Base-by-base conservation (phyloP, 2,329 filamentous ascomycete species). In the Venturia effusa region DNA sequence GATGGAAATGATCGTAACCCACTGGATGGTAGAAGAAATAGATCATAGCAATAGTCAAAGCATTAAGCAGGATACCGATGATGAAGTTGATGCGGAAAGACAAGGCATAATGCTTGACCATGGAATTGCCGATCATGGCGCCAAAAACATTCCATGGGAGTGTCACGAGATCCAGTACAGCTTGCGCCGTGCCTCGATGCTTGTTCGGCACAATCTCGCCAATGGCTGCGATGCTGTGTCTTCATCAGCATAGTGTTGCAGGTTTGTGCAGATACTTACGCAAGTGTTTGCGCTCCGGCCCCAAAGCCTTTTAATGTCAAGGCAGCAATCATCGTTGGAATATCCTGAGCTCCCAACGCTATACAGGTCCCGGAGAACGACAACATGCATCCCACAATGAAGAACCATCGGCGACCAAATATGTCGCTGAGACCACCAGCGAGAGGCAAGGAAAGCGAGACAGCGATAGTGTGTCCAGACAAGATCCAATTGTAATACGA, bases 401-500 rank as follows among this genome's bases (percentile, higher is more conserved):
- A 62, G 61, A 66, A 66, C 48, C 41, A 61, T 30, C 41, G 15
- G 7, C 65, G 59, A 1, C 65, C 65, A 34, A 66, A 62, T 13
- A 66, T 62, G 30, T 66, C 65, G 24, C 55, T 51, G 1, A 66
- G 32, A n/a, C 65, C 59, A 39, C 65, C 65, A 15, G 41, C 32
- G 4, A 66, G 40, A n/a, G 64, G 62, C 4, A 66, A 34, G 11
- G 45, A 11, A n/a, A 67, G 39, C 1, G 66, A 37, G 22, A 43
- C 30, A 5, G 54, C 24, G 34, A 66, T 63, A 4, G 30, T 64
- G 39, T 63, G 22, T 17, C 59, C 59, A 24, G 57, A 30, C 6
- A 65, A 19, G 3, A 66, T 64, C 65, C 65, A 66, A 34, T 65
- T 66, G 61, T 66, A 66, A 43, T 66, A 66, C 30, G 61, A 40